Percentiles rank a stretch among this genome's conserved stretches.
Evolutionary conservation across 2,329 filamentous ascomycete species (phyloP).

Genomic region (Colletotrichum spinosum): DNA sequence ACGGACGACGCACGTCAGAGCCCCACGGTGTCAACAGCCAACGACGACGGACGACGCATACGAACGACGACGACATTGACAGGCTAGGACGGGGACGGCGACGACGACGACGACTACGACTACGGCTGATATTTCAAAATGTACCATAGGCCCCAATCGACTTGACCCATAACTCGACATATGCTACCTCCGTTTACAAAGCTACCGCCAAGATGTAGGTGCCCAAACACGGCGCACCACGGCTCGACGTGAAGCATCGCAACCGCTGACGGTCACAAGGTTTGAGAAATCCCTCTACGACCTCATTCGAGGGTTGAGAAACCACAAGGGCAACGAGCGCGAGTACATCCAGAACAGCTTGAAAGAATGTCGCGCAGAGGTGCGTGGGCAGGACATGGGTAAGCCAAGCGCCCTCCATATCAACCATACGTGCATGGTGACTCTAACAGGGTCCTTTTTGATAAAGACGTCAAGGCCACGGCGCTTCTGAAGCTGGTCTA

Average conservation of each 20-base stretch:
- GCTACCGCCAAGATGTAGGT: conserved; percentile 34
- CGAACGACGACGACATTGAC: too few relatives aligned
- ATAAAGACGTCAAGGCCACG: conserved; percentile 89
- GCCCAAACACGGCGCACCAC: conserved; percentile 4
- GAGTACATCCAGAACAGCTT: conserved; percentile 94
- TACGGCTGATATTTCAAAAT: too few relatives aligned
- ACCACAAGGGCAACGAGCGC: conserved; percentile 94
- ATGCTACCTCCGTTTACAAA: neutral
- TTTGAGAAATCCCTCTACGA: conserved; percentile 99
- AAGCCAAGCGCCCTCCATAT: conserved; percentile 46
- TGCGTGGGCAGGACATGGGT: conserved; percentile 94
- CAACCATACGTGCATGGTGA: neutral
- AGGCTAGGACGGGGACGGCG: too few relatives aligned
- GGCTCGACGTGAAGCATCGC: neutral
- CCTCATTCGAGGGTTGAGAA: conserved; percentile 95
- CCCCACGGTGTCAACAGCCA: neutral
- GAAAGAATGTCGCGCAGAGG: conserved; percentile 95
- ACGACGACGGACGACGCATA: too few relatives aligned
- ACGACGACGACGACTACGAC: too few relatives aligned
- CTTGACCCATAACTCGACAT: conserved; percentile 9
- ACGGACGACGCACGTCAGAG: conserved; percentile 5
- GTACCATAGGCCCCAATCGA: conserved; percentile 4
- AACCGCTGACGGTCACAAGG: conserved; percentile 62
- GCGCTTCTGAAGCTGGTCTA: conserved; percentile 96
- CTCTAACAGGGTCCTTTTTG: conserved; percentile 32